A percentile compares a stretch with the other conserved stretches of the same genome.
Evolutionary conservation across 331 rosid species (phyloP).

Genomic region (Telfairia occidentalis): DNA sequence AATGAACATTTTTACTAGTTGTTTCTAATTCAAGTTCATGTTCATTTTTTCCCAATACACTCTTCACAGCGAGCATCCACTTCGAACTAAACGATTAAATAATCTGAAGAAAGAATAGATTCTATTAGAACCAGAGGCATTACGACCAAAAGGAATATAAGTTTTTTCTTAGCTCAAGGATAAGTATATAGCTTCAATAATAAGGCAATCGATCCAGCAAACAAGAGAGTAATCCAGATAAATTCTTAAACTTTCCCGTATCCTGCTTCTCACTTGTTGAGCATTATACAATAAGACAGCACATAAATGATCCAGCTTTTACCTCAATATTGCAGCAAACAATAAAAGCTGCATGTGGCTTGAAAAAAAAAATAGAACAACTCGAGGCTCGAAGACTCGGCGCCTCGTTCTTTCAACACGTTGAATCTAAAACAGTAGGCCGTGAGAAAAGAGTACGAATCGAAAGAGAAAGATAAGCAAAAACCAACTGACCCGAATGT

Average conservation of each 20-base stretch:
- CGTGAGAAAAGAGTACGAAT: too few species aligned
- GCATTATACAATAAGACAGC: not conserved
- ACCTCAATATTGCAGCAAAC: not conserved
- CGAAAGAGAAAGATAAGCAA: not conserved
- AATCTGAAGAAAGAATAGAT: not conserved
- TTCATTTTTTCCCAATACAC: not conserved
- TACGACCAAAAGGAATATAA: not conserved
- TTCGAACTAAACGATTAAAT: not conserved
- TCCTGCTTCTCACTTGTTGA: not conserved
- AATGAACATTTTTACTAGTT: not conserved
- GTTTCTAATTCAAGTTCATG: not conserved
- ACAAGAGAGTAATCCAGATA: not conserved
- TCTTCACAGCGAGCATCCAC: not conserved
- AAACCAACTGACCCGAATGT: conserved; percentile 39
- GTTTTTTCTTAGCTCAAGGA: not conserved
- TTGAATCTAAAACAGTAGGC: conserved; percentile 5
- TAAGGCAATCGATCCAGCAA: not conserved
- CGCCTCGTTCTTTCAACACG: conserved; percentile 3
- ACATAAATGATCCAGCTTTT: not conserved
- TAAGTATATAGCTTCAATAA: not conserved
- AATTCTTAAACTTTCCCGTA: not conserved
- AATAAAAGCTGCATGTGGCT: not conserved
- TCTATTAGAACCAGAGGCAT: not conserved
- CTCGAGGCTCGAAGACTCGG: conserved; percentile 5
- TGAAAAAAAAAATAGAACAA: not conserved